A percentile compares a stretch with the other conserved stretches of the same genome.
phyloP scores from a whole-genome alignment of 1,139 yeast genomes.

The Nakaseomyces bracarensis region DNA sequence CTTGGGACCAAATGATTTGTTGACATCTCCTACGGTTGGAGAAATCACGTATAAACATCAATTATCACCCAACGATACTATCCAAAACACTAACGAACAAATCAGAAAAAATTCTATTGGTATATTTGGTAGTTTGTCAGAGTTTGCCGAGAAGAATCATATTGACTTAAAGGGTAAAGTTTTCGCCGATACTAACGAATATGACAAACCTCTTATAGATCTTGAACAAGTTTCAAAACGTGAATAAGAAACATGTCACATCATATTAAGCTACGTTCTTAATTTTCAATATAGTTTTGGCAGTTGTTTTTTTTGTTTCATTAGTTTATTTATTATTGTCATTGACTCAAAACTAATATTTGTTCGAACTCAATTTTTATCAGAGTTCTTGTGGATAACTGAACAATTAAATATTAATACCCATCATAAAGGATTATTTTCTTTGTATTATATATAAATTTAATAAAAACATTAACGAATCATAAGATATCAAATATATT shows the following conservation, averaged over 20 bases:
- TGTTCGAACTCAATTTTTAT: too few species aligned
- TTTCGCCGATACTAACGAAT: conserved; percentile 23
- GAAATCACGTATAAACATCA: conserved; percentile 11
- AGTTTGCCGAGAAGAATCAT: conserved; percentile 20
- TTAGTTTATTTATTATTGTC: too few species aligned
- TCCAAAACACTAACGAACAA: conserved; percentile 24
- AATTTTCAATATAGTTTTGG: too few species aligned
- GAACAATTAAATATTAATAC: too few species aligned
- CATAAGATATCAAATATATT: too few species aligned
- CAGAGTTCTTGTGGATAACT: too few species aligned
- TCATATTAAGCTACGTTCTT: too few species aligned
- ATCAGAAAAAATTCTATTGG: conserved; percentile 23
- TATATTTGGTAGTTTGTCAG: conserved; percentile 16
- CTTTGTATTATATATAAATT: too few species aligned
- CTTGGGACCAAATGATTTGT: not conserved
- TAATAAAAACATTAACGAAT: too few species aligned
- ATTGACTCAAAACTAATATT: too few species aligned
- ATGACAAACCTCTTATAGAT: conserved; percentile 6
- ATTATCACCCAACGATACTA: conserved; percentile 17
- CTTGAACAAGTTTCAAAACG: conserved; percentile 1
- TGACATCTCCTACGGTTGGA: not conserved
- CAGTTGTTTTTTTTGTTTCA: not conserved
- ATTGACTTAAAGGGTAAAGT: conserved; percentile 16
- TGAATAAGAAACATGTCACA: not conserved
- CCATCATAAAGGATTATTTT: too few species aligned